Evolutionary conservation across 192 early-diverging fungal genomes (phyloP).

Genomic region (Coemansia sp.): DNA sequence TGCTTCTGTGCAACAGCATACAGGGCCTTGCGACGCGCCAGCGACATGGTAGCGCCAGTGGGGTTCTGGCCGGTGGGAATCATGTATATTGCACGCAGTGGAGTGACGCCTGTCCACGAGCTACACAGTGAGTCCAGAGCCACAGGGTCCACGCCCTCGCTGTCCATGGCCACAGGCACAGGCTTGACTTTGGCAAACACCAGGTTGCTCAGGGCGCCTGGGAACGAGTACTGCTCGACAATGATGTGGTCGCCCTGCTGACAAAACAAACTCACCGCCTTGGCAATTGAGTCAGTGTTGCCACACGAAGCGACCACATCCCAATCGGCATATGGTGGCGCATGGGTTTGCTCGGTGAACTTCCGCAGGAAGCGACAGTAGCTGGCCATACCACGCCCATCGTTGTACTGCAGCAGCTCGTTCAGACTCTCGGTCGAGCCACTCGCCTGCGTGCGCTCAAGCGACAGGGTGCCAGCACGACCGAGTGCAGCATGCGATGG

Average conservation of each 20-base stretch:
- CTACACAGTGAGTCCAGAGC: constrained; percentile 56
- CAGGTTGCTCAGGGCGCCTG: constrained; percentile 57
- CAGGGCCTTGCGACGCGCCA: constrained; percentile 73
- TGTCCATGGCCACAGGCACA: constrained; percentile 57
- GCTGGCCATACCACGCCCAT: constrained; percentile 55
- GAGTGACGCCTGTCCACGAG: constrained; percentile 49
- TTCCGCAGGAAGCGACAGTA: constrained; percentile 55
- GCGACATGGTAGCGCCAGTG: constrained; percentile 77
- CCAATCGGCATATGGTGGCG: constrained; percentile 62
- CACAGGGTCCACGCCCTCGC: constrained; percentile 64
- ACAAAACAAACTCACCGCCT: constrained; percentile 57
- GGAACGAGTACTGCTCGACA: constrained; percentile 64
- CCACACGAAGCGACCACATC: constrained; percentile 64
- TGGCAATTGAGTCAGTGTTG: constrained; percentile 60
- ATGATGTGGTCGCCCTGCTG: constrained; percentile 60
- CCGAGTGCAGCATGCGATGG: constrained; percentile 14
- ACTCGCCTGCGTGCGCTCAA: constrained; percentile 29
- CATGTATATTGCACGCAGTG: constrained; percentile 64
- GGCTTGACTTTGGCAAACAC: constrained; percentile 47
- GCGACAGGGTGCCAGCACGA: constrained; percentile 19
- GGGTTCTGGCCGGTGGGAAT: constrained; percentile 90
- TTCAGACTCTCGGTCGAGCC: constrained; percentile 32
- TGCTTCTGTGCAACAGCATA: constrained; percentile 76
- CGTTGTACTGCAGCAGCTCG: constrained; percentile 63
- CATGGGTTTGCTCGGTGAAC: constrained; percentile 50